Evolutionary conservation across 495 filamentous ascomycete species (phyloP).

Genomic region (Daldinia loculata): DNA sequence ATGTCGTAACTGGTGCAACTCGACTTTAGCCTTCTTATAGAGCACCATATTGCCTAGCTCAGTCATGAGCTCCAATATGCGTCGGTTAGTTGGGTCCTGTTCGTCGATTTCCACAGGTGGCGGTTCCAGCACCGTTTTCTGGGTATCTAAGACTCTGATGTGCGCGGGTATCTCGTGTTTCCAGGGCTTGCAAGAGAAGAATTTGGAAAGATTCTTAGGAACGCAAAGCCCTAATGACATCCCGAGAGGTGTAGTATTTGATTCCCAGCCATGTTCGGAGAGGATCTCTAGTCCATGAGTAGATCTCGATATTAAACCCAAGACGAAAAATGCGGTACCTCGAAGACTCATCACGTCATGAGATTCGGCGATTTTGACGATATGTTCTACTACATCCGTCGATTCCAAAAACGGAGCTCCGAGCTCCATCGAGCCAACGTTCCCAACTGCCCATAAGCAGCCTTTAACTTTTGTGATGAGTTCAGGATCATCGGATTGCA

Average conservation of each 20-base stretch:
- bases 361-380: constrained; percentile 84
- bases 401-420: constrained; percentile 92
- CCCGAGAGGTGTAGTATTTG: constrained; percentile 83
- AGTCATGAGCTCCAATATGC: constrained; percentile 79
- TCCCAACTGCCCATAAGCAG: constrained; percentile 96
- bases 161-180: constrained; percentile 54
- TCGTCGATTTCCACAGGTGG: constrained; percentile 49
- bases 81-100: constrained; percentile 64
- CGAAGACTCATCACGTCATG: constrained; percentile 90
- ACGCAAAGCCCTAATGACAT: constrained; percentile 87
- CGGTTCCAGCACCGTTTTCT: constrained; percentile 53
- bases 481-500: constrained; percentile 85
- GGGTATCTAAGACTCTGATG: constrained; percentile 52
- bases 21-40: constrained; percentile 76
- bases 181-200: constrained; percentile 70
- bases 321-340: constrained; percentile 94
- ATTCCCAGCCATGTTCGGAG: constrained; percentile 87
- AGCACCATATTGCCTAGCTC: constrained; percentile 90
- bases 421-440: constrained; percentile 97
- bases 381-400: constrained; percentile 82
- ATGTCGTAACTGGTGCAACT: constrained; percentile 68
- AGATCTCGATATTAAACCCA: constrained; percentile 91
- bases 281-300: constrained; percentile 91
- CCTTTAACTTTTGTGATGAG: constrained; percentile 94
- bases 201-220: constrained; percentile 75